These are phyloP conservation scores for Rhynchospora pubera DNA, from an alignment of 176 grass and related monocot genomes.

Conservation along the genomic window DNA sequence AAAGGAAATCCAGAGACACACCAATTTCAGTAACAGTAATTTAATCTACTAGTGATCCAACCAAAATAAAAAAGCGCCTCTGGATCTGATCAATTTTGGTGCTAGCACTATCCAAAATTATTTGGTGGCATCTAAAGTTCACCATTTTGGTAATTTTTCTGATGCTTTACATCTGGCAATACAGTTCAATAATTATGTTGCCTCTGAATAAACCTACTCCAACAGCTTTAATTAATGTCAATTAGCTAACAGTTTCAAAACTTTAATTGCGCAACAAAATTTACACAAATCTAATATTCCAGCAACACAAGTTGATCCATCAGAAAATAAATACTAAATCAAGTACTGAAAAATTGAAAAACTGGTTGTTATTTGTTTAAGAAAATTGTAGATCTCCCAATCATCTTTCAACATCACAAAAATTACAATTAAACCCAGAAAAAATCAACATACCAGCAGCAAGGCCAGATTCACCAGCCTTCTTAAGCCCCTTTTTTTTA, in stretches of 20 bases:
- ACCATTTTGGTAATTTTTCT: background rate
- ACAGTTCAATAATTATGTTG: background rate
- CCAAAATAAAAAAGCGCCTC: background rate
- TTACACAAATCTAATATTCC: background rate
- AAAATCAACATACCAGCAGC: constrained; percentile 55
- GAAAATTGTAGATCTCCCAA: background rate
- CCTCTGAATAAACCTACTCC: background rate
- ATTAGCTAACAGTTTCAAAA: background rate
- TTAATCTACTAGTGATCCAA: too few relatives aligned
- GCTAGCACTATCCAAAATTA: background rate
- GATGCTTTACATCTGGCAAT: background rate
- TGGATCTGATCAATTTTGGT: constrained; percentile 9
- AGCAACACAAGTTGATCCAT: background rate
- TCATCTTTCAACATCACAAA: background rate
- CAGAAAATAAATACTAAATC: background rate
- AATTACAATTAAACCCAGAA: background rate
- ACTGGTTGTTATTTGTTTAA: background rate
- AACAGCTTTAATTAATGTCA: background rate
- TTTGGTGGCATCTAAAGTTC: background rate
- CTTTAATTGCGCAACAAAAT: background rate
- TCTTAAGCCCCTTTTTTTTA: constrained; percentile 80
- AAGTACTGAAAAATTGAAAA: background rate
- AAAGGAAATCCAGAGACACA: background rate
- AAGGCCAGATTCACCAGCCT: constrained; percentile 47
- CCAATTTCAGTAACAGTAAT: background rate